Evolutionary conservation across 2,329 filamentous ascomycete species (phyloP), one percentile per base, ranked within the genome.

Genomic region (Cadophora luteo-olivacea): DNA sequence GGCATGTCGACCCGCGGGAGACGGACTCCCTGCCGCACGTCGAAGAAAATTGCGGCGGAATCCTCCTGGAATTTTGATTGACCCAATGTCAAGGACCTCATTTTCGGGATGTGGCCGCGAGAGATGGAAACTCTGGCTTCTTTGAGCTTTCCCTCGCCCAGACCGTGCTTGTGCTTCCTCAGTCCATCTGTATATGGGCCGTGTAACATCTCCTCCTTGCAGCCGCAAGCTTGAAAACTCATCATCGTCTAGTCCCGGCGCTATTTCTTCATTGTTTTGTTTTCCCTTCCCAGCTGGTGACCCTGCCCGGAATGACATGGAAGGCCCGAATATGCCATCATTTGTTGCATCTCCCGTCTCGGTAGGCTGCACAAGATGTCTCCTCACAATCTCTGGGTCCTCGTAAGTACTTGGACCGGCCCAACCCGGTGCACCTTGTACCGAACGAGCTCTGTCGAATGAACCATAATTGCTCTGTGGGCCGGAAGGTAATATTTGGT

Each of bases 101-200:
- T 90, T 88, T 77, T 96, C 92, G 0, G 93, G 92, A 41, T 92
- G 89, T 6, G 92, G 92, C 38, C 93, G 87, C 45, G 91, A 85
- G 57, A 92, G 82, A 75, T 91, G 89, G 79, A 97, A 97, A 80
- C 94, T 98, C 82, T 94, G 91, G 81, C 94, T 97, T 75, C 95
- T 89, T 75, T 91, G 88, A 76, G 89, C 84, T 74, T 88, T 88
- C 22, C 85, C 83, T 36, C 82, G 80, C 19, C 82, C 81, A 60
- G 84, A 82, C 73, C 90, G 87, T 58, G 88, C 84, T 77, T 97
- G 90, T 63, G 92, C 92, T 78, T 97, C 92, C 79, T 98, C 94
- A 6, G 94, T 93, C 93, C 97, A 99, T 75, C 93, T 91, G 83
- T 99, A 99, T 75, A 99, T 97, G 65, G 95, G 93, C 69, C 96